Evolutionary conservation across 495 filamentous ascomycete species (phyloP).

Genomic region (Aspergillus leporis): DNA sequence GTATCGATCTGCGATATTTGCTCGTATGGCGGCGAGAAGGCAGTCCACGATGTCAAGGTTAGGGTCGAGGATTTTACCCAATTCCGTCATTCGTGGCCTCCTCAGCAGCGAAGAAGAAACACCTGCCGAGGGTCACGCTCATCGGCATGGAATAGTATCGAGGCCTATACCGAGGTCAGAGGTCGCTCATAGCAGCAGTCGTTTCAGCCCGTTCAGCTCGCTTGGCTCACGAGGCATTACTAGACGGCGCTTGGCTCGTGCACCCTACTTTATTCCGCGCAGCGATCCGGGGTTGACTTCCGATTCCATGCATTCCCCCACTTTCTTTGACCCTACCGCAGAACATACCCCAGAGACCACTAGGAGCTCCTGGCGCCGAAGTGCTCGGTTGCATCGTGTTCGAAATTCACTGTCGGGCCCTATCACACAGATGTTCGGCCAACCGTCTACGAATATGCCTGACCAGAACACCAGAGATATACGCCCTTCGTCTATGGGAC

Average conservation of each 20-base stretch:
- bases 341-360: conserved; percentile 31
- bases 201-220: conserved; percentile 47
- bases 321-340: conserved; percentile 26
- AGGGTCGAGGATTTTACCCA: conserved; percentile 51
- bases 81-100: conserved; percentile 46
- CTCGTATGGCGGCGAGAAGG: conserved; percentile 47
- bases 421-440: conserved; percentile 49
- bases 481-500: conserved; percentile 23
- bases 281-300: conserved; percentile 30
- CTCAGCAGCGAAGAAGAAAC: conserved; percentile 50
- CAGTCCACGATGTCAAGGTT: conserved; percentile 54
- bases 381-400: conserved; percentile 43
- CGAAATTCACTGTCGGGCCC: conserved; percentile 46
- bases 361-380: conserved; percentile 46
- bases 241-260: conserved; percentile 39
- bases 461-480: conserved; percentile 18
- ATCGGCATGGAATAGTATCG: conserved; percentile 48
- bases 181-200: conserved; percentile 34
- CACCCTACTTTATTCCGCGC: conserved; percentile 43
- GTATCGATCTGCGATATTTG: conserved; percentile 36
- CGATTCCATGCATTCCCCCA: conserved; percentile 23
- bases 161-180: conserved; percentile 43
- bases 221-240: conserved; percentile 40
- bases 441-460: conserved; percentile 27
- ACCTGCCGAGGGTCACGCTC: conserved; percentile 48